Evolutionary conservation across 2,329 filamentous ascomycete genomes (phyloP).

Genomic region (Fonsecaea multimorphosa): DNA sequence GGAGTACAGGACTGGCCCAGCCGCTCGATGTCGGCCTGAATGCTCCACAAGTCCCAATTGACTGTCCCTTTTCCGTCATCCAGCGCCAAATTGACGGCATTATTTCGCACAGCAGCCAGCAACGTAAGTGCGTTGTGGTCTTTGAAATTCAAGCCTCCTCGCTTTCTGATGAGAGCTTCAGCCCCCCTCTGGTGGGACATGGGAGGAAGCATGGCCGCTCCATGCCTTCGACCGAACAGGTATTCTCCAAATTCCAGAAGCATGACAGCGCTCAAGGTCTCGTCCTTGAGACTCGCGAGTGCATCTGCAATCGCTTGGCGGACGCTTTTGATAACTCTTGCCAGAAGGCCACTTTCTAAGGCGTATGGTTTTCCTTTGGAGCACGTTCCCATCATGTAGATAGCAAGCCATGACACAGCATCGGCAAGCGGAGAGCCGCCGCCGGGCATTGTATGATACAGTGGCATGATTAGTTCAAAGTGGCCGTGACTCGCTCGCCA

Average conservation of each 20-base stretch:
- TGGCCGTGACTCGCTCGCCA: no score
- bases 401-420: constrained; percentile 1
- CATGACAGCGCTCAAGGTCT: no score
- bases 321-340: constrained; percentile 3
- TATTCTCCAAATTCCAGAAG: no score
- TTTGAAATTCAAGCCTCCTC: no score
- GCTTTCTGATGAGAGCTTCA: no score
- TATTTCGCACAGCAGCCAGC: no score
- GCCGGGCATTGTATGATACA: neutral
- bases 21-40: neutral
- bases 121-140: no score
- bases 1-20: neutral
- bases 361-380: neutral
- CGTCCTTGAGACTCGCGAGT: neutral
- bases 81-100: no score
- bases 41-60: constrained; percentile 1
- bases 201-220: no score
- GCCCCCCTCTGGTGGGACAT: no score
- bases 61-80: neutral
- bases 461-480: no score
- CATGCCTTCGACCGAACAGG: no score
- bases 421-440: neutral
- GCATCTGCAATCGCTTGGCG: neutral
- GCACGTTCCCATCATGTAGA: constrained; percentile 4
- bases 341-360: neutral